phyloP scores from a whole-genome alignment of 1,284 basidiomycete species.

The Tilletia indica region DNA sequence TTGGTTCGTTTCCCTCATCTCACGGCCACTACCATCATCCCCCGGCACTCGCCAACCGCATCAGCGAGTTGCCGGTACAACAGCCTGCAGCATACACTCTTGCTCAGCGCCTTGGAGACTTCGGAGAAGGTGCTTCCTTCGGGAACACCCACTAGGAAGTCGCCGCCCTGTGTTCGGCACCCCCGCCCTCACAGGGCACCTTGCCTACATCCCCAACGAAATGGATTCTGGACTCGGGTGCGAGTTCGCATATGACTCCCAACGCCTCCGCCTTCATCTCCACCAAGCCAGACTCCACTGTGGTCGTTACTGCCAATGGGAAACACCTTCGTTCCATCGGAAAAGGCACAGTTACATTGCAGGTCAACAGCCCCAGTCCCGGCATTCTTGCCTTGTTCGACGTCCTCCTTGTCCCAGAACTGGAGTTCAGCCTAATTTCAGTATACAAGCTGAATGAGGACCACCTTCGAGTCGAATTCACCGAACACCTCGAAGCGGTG shows the following conservation, averaged over 20 bases:
- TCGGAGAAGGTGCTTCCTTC: no score
- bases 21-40: no score
- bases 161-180: no score
- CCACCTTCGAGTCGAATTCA: background rate
- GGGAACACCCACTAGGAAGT: no score
- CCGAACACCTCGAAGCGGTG: background rate
- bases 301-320: background rate
- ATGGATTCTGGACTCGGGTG: conserved; percentile 6
- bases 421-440: background rate
- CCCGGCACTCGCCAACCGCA: no score
- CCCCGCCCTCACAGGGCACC: no score
- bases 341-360: background rate
- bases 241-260: background rate
- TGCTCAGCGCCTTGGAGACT: no score
- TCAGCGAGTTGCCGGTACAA: no score
- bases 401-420: background rate
- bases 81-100: no score
- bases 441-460: conserved; percentile 6
- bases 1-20: no score
- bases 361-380: background rate
- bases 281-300: background rate
- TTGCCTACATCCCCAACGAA: background rate
- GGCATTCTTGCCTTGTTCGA: background rate
- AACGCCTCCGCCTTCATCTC: background rate
- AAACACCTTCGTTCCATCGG: background rate